Conservation (phyloP, 352 stramenopile species). For the Phytophthora chlamydospora region DNA sequence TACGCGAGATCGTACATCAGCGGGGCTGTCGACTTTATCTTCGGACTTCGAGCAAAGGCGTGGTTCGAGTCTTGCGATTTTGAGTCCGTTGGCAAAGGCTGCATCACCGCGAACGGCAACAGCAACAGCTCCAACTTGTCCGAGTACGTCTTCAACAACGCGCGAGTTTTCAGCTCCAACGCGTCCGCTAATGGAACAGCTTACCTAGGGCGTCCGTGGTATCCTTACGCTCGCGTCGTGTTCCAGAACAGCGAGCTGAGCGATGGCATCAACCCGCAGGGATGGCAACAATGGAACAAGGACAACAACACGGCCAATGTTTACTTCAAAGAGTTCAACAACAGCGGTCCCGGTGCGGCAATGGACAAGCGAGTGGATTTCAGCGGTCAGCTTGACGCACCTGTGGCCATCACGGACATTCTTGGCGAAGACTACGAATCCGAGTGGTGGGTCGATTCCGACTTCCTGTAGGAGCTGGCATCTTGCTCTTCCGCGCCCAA, state of each 20-base stretch:
- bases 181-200: constrained; percentile 1
- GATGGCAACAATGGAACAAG: constrained; percentile 20
- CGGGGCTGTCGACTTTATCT: constrained; percentile 25
- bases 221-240: constrained; percentile 19
- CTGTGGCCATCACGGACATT: constrained; percentile 7
- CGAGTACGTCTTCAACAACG: constrained; percentile 31
- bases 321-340: constrained; percentile 26
- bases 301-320: constrained; percentile 13
- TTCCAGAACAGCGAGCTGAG: constrained; percentile 25
- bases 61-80: constrained; percentile 30
- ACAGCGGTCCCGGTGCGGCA: constrained; percentile 14
- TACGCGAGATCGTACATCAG: constrained; percentile 25
- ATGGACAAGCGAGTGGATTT: constrained; percentile 20
- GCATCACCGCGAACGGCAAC: constrained; percentile 25
- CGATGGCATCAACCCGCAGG: constrained; percentile 15
- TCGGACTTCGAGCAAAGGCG: constrained; percentile 15
- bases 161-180: constrained; percentile 9
- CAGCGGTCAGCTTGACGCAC: constrained; percentile 1
- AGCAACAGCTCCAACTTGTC: constrained; percentile 11
- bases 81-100: constrained; percentile 19
- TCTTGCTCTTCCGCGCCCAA: too few species aligned
- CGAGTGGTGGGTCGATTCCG: constrained; percentile 12
- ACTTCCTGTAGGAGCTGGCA: background rate
- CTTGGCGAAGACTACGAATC: constrained; percentile 10
- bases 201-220: constrained; percentile 24